Conservation (phyloP, 2,329 filamentous ascomycete species). For the Nannizzia gypsea region DNA sequence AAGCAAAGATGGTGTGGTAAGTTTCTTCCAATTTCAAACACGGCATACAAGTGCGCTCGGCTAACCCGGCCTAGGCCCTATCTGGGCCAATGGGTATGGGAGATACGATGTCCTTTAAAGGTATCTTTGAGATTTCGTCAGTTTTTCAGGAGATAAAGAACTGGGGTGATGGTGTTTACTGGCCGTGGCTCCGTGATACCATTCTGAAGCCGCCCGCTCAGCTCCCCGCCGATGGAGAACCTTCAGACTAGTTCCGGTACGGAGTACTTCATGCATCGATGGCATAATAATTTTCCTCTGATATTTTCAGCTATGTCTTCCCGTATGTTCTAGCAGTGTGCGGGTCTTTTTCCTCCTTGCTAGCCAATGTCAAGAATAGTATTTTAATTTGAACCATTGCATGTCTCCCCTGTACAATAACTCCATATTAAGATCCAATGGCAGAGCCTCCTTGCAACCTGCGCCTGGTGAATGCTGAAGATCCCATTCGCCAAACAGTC, state of each 20-base stretch:
- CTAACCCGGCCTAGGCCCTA: not conserved
- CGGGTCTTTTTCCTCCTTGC: too few relatives aligned
- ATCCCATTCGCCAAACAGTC: not conserved
- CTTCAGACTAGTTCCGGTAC: too few relatives aligned
- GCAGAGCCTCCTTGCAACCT: not conserved
- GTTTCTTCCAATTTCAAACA: not conserved
- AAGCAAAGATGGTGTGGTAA: slow-evolving; percentile 7
- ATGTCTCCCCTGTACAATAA: not conserved
- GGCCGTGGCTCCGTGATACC: slow-evolving; percentile 5
- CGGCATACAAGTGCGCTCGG: too few relatives aligned
- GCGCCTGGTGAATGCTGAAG: not conserved
- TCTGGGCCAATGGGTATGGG: not conserved
- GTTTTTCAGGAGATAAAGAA: not conserved
- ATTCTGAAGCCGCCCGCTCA: slow-evolving; percentile 7
- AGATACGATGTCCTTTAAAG: not conserved
- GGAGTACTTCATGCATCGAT: too few relatives aligned
- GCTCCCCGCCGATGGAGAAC: not conserved
- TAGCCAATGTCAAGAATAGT: not conserved
- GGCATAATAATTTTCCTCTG: too few relatives aligned
- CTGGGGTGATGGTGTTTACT: slow-evolving; percentile 5
- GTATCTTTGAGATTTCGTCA: not conserved
- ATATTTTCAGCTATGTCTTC: too few relatives aligned
- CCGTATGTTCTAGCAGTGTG: too few relatives aligned
- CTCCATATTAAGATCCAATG: not conserved
- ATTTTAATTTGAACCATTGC: not conserved